Evolutionary conservation across 129 eudicot species (phyloP), one percentile per base, ranked within the genome.

Genomic region (Pseudognaphalium luteoalbum): DNA sequence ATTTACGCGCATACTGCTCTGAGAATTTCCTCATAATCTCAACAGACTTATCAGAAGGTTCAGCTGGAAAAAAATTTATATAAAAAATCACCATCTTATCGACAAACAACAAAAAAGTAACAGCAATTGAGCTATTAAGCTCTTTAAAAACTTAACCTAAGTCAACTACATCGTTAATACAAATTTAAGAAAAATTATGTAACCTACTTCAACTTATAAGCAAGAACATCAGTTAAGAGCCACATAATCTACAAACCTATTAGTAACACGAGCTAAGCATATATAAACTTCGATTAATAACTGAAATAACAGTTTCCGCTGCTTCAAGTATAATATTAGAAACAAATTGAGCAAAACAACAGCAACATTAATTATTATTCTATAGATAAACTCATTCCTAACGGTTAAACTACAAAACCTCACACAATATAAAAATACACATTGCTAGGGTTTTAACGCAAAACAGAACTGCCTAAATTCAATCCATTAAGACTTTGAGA

Each of bases 21-120:
- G 98, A 94, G 54, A 94, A 94, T 78, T 94, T 94, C 87, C 98
- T 88, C 98, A 94, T 94, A 37, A 94, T 82, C 58, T 94, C 98
- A 17, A 94, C 87, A 67, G 98, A 88, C 79, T 94, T 94, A 33
- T 94, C 97, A 0, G 97, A 72, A 5, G 98, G 98, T 61, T 91
- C 98, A 39, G 80, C 97, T 91, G 82, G 60, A 66, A 41, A 64
- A 44, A 20, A 6, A 1, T 20, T 47, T 57, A 6, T n/a, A 10
- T 60, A 32, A 32, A 62, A 51, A 21, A 50, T 34, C 65, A 62
- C 4, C 54, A 61, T 34, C 61, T 71, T 61, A 62, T 56, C 58
- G 56, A 39, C 34, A 44, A 41, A 22, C 61, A 57, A 68, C 71
- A 63, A 25, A 6, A 3, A 65, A 20, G 19, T 52, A 56, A 4